Evolutionary conservation across 345 rosid genomes (phyloP).

Genomic region (Hibiscus syriacus): DNA sequence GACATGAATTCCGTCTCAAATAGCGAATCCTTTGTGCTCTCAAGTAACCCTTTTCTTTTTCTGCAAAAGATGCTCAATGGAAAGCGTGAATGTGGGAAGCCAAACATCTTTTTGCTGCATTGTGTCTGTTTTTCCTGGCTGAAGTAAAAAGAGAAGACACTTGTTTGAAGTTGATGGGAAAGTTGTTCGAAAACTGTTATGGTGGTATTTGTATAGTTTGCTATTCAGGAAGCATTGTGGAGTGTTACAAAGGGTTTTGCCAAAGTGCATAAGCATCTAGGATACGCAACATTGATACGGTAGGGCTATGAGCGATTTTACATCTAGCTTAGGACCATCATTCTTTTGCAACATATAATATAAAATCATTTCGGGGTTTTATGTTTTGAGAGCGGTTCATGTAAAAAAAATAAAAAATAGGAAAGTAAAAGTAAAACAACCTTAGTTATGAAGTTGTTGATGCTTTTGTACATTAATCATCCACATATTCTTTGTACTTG

Average conservation of each 20-base stretch:
- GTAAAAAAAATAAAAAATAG: no score
- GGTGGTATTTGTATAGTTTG: conserved; percentile 15
- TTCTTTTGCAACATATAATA: conserved; percentile 32
- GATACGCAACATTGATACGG: conserved; percentile 9
- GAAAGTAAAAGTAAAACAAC: neutral
- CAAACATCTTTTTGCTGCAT: conserved; percentile 11
- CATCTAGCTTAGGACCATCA: conserved; percentile 14
- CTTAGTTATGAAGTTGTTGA: neutral
- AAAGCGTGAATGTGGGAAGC: neutral
- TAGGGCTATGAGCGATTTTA: neutral
- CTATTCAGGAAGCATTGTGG: neutral
- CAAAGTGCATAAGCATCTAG: conserved; percentile 3
- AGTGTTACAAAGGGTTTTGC: conserved; percentile 1
- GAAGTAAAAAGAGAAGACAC: conserved; percentile 7
- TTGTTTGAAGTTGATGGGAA: conserved; percentile 4
- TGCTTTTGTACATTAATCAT: conserved; percentile 33
- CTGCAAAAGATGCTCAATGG: conserved; percentile 15
- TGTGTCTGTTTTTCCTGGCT: conserved; percentile 9
- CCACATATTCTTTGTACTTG: conserved; percentile 36
- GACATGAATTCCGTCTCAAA: conserved; percentile 86
- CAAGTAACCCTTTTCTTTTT: neutral
- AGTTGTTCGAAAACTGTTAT: conserved; percentile 6
- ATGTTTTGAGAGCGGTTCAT: conserved; percentile 10
- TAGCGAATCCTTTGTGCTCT: conserved; percentile 17
- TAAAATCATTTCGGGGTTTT: conserved; percentile 20